Percentiles rank a stretch among this genome's conserved stretches.
These are phyloP conservation scores for Dendrocalamus sinicus DNA, from an alignment of 176 grass and related monocot genomes.

Conservation along the genomic window DNA sequence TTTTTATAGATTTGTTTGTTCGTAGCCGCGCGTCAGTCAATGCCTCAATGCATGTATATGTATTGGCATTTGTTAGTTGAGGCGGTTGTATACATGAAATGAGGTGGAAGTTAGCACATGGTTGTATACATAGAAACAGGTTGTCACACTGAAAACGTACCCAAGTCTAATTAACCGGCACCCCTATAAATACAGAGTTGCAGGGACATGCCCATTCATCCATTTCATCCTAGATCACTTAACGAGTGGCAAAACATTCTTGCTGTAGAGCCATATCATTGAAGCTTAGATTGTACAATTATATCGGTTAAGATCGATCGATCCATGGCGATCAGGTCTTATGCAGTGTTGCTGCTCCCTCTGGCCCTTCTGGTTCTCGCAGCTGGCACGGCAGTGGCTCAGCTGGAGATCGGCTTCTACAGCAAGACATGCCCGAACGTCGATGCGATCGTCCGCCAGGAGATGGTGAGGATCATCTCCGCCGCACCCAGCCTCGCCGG, in stretches of 20 bases:
- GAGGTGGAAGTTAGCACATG: slow-evolving; percentile 53
- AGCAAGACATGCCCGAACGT: slow-evolving; percentile 65
- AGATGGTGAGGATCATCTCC: slow-evolving; percentile 62
- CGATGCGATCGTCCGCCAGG: slow-evolving; percentile 58
- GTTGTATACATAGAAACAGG: slow-evolving; percentile 23
- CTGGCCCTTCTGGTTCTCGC: slow-evolving; percentile 5
- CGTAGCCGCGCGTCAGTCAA: slow-evolving; percentile 24
- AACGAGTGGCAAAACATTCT: not conserved
- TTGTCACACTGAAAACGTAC: slow-evolving; percentile 5
- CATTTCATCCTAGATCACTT: not conserved
- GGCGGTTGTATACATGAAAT: not conserved
- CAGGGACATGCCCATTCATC: not conserved
- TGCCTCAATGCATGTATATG: not conserved
- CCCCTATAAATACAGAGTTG: slow-evolving; percentile 36
- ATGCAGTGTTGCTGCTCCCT: not conserved
- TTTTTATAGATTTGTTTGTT: not conserved
- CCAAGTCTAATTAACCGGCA: not conserved
- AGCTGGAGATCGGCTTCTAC: slow-evolving; percentile 64
- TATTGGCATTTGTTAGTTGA: not conserved
- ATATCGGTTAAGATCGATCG: not conserved
- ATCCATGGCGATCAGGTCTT: slow-evolving; percentile 29
- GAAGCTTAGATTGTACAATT: not conserved
- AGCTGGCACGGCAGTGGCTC: slow-evolving; percentile 33
- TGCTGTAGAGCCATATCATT: not conserved
- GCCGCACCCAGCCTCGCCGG: slow-evolving; percentile 57